Evolutionary conservation across 805 yeast genomes (phyloP), one percentile per base, ranked within the genome.

Genomic region (Hanseniaspora valbyensis): DNA sequence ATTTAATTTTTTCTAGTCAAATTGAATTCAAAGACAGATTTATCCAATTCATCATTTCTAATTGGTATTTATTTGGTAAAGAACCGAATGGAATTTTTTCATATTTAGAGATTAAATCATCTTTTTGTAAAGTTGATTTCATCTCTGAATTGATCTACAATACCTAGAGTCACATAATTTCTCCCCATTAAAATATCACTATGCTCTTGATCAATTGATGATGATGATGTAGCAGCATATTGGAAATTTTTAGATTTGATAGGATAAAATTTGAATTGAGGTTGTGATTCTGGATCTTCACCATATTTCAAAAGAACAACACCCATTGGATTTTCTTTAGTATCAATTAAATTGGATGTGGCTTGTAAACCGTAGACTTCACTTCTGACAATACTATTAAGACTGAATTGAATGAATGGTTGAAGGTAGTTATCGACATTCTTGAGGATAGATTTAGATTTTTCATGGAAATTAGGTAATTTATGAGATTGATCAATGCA

Each of bases 321-420:
- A 0, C 66, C 63, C 18, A 60, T 13, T 2, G 68, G 68, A 32
- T 55, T 55, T 3, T 32, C 22, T 19, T 44, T 26, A 7, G 55
- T 42, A 41, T 58, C 52, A 7, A 62, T 39, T 9, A 64, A 26
- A 52, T 54, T 51, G 34, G 60, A 54, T 42, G 61, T 57, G 2
- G 64, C 58, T 49, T 63, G 67, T 40, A 63, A 53, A 44, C 59
- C 55, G 40, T 55, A 63, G 18, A 64, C 67, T 52, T 64, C 67
- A 0, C 59, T 55, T 45, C 65, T 54, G 22, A 60, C 61, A 22
- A 54, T 55, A n/a, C 55, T 59, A 18, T 52, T 53, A 25, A 56
- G 42, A 21, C 50, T 52, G 3, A 44, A 46, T 7, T 59, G 57
- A 10, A 54, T 52, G n/a, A 55, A 30, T 13, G 54, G 54, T 32